Base-by-base conservation (phyloP, 352 stramenopile genomes). In the Globisporangium mamillatum region DNA sequence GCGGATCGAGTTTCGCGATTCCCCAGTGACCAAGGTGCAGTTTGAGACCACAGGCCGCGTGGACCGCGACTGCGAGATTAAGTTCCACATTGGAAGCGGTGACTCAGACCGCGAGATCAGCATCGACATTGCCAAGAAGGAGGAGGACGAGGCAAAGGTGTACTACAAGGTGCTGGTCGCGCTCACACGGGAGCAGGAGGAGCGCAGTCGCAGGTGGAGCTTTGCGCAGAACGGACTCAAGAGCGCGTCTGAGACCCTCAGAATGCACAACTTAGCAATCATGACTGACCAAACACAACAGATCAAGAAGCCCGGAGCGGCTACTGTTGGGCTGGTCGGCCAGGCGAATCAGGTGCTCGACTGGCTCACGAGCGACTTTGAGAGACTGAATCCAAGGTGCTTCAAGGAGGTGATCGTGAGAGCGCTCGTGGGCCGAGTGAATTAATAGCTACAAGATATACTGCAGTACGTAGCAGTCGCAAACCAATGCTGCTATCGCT, bases 11-110 rank as follows among this genome's bases (percentile, higher is more conserved):
- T 87, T 80, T 36, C 75, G 74, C 24, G 75, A 86, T 22, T 68
- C 68, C 34, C n/a, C 46, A 7, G 58, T 86, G 54, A 61, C 62
- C 0, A 50, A 72, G 9, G 78, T 89, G 16, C 29, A 69, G 29
- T 87, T 89, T 55, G 81, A 87, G 69, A 89, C 81, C 7, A 81
- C 79, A 1, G 81, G 81, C 0, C 77, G 77, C 25, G 64, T 86
- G 29, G 81, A 89, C 52, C 81, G 79, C 36, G 81, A 89, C 72
- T 89, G 81, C 44, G 81, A 87, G 68, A 82, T 89, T 69, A 87
- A 89, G 69, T 87, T 89, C 69, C 24, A 44, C 10, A 84, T 89
- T 41, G 81, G 79, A 8, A 18, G 9, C 22, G 46, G 18, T 1
- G 44, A 24, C 44, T 8, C 20, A 1, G 62, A 72, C 2, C 29